Evolutionary conservation across 2,329 filamentous ascomycete species (phyloP), one percentile per base, ranked within the genome.

Genomic region (Ustilaginoidea virens): DNA sequence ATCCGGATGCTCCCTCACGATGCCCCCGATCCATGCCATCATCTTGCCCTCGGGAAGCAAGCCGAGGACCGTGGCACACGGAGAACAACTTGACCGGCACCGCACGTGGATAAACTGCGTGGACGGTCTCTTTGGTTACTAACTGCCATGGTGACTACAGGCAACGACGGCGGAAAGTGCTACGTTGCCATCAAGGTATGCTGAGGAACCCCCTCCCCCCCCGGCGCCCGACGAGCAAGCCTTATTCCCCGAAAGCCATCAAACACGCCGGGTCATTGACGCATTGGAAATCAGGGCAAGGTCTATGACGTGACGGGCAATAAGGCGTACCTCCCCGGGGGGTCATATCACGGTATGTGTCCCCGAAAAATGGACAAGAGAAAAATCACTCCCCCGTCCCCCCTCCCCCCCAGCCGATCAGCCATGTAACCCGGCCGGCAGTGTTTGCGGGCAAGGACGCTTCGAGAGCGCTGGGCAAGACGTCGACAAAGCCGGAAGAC

Each of bases 371-470:
- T n/a, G 13, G 10, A 13, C 15, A n/a, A n/a, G n/a, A n/a, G n/a
- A n/a, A n/a, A n/a, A n/a, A n/a, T n/a, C n/a, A n/a, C n/a, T n/a
- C n/a, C n/a, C n/a, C n/a, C n/a, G n/a, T n/a, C n/a, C n/a, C n/a
- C n/a, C n/a, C n/a, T n/a, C n/a, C n/a, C n/a, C n/a, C n/a, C n/a
- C n/a, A n/a, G n/a, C n/a, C n/a, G n/a, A n/a, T n/a, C n/a, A n/a
- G 17, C 5, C 17, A 9, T 18, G 6, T 17, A 7, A 16, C 15
- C 28, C 31, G 10, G 29, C 19, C 16, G 23, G 23, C 41, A 98
- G 90, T 94, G 13, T 98, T 98, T 49, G 80, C 83, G 3, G 90
- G 90, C 36, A 92, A 92, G 49, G 92, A 98, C 47, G 80, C 90
- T 16, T 96, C 90, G n/a, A 74, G 83, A 36, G 90, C 85, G 5